These are phyloP conservation scores for Ceratocystis eucalypticola DNA, from an alignment of 2,329 filamentous ascomycete genomes.

Conservation along the genomic window DNA sequence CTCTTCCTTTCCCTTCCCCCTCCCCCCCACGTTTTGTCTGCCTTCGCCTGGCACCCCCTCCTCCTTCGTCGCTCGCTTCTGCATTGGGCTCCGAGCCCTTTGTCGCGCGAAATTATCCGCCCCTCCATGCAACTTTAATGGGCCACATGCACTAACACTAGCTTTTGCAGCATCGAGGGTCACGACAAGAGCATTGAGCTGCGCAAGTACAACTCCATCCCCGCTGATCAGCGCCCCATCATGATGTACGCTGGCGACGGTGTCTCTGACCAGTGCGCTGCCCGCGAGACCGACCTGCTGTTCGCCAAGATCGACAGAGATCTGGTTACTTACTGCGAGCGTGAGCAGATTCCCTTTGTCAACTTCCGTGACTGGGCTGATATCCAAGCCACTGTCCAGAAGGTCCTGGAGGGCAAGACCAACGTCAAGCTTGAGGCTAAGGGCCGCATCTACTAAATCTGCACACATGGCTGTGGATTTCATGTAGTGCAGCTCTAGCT, in stretches of 20 bases:
- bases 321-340: conserved; percentile 74
- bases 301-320: conserved; percentile 82
- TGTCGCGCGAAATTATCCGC: neutral
- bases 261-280: conserved; percentile 82
- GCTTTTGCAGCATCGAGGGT: conserved; percentile 54
- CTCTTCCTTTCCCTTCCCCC: neutral
- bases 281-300: conserved; percentile 79
- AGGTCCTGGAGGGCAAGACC: conserved; percentile 59
- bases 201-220: conserved; percentile 66
- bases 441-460: conserved; percentile 25
- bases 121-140: neutral
- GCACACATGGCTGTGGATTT: neutral
- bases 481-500: conserved; percentile 2
- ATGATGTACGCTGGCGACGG: conserved; percentile 95
- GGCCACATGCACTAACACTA: neutral
- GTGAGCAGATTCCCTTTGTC: conserved; percentile 73
- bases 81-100: neutral
- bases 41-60: neutral
- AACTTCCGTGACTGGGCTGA: conserved; percentile 73
- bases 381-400: conserved; percentile 62
- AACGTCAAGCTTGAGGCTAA: conserved; percentile 56
- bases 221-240: conserved; percentile 52
- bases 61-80: neutral
- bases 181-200: conserved; percentile 94
- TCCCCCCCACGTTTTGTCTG: neutral